Conservation (phyloP, 73 alveolate genomes). For the Strombidium stylifer region DNA sequence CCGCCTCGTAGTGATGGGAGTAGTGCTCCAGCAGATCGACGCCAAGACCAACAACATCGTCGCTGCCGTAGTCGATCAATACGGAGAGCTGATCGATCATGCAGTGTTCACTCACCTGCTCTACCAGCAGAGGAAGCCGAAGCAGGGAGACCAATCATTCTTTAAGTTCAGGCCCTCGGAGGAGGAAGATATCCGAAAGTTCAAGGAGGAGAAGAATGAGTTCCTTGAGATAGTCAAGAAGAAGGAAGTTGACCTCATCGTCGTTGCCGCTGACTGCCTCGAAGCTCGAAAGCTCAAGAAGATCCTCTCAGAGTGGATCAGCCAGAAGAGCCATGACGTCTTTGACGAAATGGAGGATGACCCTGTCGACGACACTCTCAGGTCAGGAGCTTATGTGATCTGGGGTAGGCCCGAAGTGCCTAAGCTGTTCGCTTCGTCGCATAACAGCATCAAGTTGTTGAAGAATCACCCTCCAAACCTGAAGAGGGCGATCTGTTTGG, state of each 20-base stretch:
- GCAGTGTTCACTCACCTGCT: conserved; percentile 8
- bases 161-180: too few species aligned
- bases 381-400: conserved; percentile 31
- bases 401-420: conserved; percentile 61
- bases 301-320: background rate
- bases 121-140: background rate
- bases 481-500: conserved; percentile 51
- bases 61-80: conserved; percentile 28
- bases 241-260: conserved; percentile 61
- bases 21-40: conserved; percentile 4
- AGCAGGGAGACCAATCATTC: background rate
- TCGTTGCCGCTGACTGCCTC: conserved; percentile 75
- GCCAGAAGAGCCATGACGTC: background rate
- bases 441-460: conserved; percentile 32
- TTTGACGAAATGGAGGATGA: conserved; percentile 1
- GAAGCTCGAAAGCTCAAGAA: conserved; percentile 24
- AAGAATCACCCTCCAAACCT: conserved; percentile 10
- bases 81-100: conserved; percentile 44
- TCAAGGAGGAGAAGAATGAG: background rate
- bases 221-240: conserved; percentile 6
- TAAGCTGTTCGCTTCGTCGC: conserved; percentile 69
- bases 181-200: background rate
- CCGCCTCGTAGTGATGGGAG: conserved; percentile 41
- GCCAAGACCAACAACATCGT: background rate
- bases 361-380: background rate